Conservation (phyloP, 139 green algal genomes). For the Astrephomene gubernaculifera region DNA sequence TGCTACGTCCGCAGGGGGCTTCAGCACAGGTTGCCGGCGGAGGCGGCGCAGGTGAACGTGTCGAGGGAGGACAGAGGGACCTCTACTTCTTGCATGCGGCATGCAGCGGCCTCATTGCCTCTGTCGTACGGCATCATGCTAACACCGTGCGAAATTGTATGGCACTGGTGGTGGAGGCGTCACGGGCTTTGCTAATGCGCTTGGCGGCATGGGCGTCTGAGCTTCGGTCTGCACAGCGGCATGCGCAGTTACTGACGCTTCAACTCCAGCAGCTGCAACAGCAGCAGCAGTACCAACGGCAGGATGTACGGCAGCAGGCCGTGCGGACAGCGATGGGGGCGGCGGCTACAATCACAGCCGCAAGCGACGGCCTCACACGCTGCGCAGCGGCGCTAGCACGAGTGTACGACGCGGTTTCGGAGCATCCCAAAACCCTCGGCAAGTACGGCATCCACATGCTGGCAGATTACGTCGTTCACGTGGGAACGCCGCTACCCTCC, state of each 20-base stretch:
- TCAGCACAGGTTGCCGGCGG: neutral
- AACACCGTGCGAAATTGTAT: neutral
- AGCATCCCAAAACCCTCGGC: slow-evolving; percentile 21
- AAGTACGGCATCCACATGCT: slow-evolving; percentile 49
- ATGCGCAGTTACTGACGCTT: slow-evolving; percentile 26
- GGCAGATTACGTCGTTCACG: slow-evolving; percentile 46
- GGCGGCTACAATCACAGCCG: neutral
- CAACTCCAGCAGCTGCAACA: too few species aligned
- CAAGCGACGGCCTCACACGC: neutral
- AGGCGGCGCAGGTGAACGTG: neutral
- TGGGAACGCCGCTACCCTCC: slow-evolving; percentile 18
- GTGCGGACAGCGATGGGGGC: neutral
- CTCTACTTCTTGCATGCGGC: neutral
- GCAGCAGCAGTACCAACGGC: too few species aligned
- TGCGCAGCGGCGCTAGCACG: neutral
- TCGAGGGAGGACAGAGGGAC: neutral
- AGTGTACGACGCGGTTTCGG: slow-evolving; percentile 43
- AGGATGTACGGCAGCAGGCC: too few species aligned
- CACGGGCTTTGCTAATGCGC: slow-evolving; percentile 25
- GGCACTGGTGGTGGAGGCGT: neutral
- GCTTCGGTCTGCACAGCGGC: slow-evolving; percentile 6
- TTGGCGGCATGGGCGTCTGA: slow-evolving; percentile 5
- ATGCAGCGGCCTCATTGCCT: slow-evolving; percentile 5
- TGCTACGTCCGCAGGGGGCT: neutral
- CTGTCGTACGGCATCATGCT: slow-evolving; percentile 13